Conservation (phyloP, 148 eudicot species). For the Camellia granthamiana region DNA sequence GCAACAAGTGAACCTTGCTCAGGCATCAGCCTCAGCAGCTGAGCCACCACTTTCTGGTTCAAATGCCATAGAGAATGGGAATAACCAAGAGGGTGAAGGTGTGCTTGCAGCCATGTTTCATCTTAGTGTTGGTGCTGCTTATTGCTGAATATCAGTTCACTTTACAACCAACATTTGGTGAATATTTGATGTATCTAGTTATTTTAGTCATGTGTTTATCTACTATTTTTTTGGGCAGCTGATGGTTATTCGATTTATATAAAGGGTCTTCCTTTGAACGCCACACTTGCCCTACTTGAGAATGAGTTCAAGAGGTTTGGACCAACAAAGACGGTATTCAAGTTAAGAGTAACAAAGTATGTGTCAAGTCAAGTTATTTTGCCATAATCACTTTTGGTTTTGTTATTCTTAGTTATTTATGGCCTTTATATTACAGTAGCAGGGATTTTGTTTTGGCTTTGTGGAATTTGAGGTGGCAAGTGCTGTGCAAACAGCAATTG, state of each 20-base stretch:
- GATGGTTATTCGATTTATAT: conserved; percentile 70
- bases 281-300: conserved; percentile 42
- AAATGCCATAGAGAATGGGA: conserved; percentile 47
- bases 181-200: background rate
- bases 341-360: conserved; percentile 66
- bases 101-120: background rate
- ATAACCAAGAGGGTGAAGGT: conserved; percentile 64
- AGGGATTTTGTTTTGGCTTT: conserved; percentile 70
- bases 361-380: conserved; percentile 10
- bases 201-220: conserved; percentile 6
- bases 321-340: conserved; percentile 76
- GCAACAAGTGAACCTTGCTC: conserved; percentile 35
- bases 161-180: background rate
- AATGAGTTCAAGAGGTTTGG: conserved; percentile 78
- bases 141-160: background rate
- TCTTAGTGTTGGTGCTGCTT: background rate
- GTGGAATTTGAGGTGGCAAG: conserved; percentile 75
- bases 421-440: conserved; percentile 23
- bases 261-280: conserved; percentile 63
- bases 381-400: background rate
- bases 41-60: conserved; percentile 30
- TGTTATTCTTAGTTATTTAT: conserved; percentile 10
- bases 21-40: conserved; percentile 28
- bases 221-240: conserved; percentile 34
- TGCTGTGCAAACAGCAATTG: conserved; percentile 62